Conservation (phyloP, 2,329 filamentous ascomycete genomes). For the Calonectria pauciramosa region DNA sequence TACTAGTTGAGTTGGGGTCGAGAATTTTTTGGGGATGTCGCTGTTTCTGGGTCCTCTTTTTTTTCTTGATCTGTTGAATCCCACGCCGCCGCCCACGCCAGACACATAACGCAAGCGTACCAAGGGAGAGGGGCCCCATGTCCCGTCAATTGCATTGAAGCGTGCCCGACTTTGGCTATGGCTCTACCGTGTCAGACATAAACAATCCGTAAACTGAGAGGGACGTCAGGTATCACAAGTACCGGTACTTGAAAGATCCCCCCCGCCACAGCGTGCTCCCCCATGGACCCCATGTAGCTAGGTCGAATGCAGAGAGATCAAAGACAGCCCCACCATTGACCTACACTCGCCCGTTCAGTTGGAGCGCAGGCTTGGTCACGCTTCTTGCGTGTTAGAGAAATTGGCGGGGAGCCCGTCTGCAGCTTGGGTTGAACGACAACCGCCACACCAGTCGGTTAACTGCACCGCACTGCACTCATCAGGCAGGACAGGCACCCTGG, state of each 20-base stretch:
- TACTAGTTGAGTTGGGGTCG: slow-evolving; percentile 43
- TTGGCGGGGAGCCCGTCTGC: slow-evolving; percentile 16
- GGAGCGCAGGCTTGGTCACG: background rate
- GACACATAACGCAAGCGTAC: slow-evolving; percentile 16
- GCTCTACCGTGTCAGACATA: background rate
- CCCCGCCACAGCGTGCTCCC: slow-evolving; percentile 33
- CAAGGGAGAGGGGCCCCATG: slow-evolving; percentile 23
- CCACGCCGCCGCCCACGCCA: slow-evolving; percentile 14
- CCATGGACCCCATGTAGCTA: slow-evolving; percentile 23
- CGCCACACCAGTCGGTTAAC: slow-evolving; percentile 10
- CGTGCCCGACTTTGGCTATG: slow-evolving; percentile 19
- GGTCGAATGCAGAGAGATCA: background rate
- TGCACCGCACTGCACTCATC: background rate
- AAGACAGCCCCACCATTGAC: background rate
- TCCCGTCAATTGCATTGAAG: slow-evolving; percentile 30
- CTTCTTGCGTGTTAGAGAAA: slow-evolving; percentile 1
- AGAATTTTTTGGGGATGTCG: slow-evolving; percentile 47
- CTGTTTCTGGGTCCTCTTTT: slow-evolving; percentile 42
- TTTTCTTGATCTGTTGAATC: slow-evolving; percentile 49
- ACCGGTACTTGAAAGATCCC: slow-evolving; percentile 33
- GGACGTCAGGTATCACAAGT: slow-evolving; percentile 8
- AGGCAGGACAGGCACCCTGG: slow-evolving; percentile 14
- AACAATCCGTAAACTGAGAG: background rate
- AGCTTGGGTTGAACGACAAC: slow-evolving; percentile 4
- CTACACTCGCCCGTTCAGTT: background rate